Percentiles rank a stretch among this genome's conserved stretches.
Conservation (phyloP, 345 rosid genomes). For the Psidium friedrichsthalianum region DNA sequence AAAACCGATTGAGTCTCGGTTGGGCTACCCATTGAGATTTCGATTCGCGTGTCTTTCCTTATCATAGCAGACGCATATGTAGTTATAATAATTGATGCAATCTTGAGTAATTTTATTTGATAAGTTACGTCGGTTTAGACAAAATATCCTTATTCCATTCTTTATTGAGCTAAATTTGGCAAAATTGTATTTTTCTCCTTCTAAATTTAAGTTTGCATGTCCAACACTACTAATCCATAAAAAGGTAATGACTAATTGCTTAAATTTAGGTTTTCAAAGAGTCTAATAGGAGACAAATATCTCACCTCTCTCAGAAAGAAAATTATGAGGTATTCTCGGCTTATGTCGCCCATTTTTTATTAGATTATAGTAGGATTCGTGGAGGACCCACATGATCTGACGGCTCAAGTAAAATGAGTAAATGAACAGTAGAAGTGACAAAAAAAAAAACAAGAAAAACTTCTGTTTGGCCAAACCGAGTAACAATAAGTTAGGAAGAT, state of each 20-base stretch:
- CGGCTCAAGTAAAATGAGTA: neutral
- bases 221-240: neutral
- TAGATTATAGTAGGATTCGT: neutral
- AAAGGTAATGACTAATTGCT: neutral
- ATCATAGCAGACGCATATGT: neutral
- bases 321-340: rapidly evolving
- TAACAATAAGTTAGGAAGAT: neutral
- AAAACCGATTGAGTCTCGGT: neutral
- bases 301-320: rapidly evolving
- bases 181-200: neutral
- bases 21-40: neutral
- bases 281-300: neutral
- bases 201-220: neutral
- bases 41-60: neutral
- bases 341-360: neutral
- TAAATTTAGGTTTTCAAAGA: neutral
- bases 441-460: neutral
- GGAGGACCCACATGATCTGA: neutral
- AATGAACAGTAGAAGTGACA: neutral
- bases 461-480: too few species aligned
- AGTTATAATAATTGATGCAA: neutral
- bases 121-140: neutral
- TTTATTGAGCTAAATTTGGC: neutral
- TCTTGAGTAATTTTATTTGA: neutral
- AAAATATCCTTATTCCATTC: neutral